phyloP scores from a whole-genome alignment of 2,329 filamentous ascomycete species.

The Hypoxylon sp. region DNA sequence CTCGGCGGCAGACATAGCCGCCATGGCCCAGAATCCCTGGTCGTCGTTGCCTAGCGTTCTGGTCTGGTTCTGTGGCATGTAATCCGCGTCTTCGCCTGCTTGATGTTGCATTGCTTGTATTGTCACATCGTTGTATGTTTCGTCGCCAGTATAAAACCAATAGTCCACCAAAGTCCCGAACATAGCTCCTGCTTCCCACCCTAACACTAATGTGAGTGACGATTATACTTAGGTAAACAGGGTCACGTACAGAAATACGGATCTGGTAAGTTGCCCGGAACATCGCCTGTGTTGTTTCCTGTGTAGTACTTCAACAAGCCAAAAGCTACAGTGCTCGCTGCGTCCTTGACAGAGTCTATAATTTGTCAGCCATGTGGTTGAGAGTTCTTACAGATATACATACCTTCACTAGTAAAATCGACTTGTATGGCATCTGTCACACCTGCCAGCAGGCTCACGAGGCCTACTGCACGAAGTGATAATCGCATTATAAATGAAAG shows the following conservation, averaged over 20 bases:
- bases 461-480: constrained; percentile 46
- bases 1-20: constrained; percentile 84
- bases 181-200: constrained; percentile 82
- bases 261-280: constrained; percentile 70
- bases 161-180: constrained; percentile 81
- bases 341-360: constrained; percentile 66
- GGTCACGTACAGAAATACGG: constrained; percentile 74
- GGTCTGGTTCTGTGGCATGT: constrained; percentile 77
- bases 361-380: constrained; percentile 57
- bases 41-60: constrained; percentile 78
- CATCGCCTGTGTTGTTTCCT: constrained; percentile 72
- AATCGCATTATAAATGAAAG: constrained; percentile 48
- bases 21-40: constrained; percentile 88
- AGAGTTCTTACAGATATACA: constrained; percentile 27
- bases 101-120: constrained; percentile 74
- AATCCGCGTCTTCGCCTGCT: constrained; percentile 71
- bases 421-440: constrained; percentile 53
- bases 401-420: constrained; percentile 55
- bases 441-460: constrained; percentile 52
- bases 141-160: constrained; percentile 78
- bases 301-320: constrained; percentile 56
- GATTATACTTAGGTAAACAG: not conserved
- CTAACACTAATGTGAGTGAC: constrained; percentile 54
- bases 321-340: constrained; percentile 54
- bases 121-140: constrained; percentile 73